Evolutionary conservation across 2,329 filamentous ascomycete genomes (phyloP), one percentile per base, ranked within the genome.

Genomic region (Emergomyces orientalis): DNA sequence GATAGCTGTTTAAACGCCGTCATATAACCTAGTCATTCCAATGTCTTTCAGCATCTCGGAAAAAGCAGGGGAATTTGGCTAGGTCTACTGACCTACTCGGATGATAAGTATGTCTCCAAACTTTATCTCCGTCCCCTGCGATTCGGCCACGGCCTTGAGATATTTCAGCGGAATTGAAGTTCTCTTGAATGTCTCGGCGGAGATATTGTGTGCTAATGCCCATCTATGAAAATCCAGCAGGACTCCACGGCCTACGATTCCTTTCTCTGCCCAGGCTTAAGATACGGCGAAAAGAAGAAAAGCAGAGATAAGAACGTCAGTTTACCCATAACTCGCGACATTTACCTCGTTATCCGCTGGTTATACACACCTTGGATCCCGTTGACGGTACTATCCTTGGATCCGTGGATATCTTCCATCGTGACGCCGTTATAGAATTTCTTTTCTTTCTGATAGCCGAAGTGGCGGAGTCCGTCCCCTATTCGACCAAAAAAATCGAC

Each of bases 31-130:
- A 73, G 39, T 7, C n/a, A 14, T 56, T 39, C 7, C 11, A 8
- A 25, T 39, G 25, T n/a, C 5, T 22, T 39, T 56, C 13, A 56
- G 54, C 19, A 37, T n/a, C 11, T 25, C 11, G 9, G 11, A 3
- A 54, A 34, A 54, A 19, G 14, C 8, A n/a, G n/a, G 41, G 9
- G n/a, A 41, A 68, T 49, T 69, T 69, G 72, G 25, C 77, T 74
- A 75, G 74, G 77, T 68, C 76, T 73, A 71, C 17, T 75, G 71
- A 11, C 77, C 76, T 14, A 75, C 74, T 22, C 80, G 76, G 6
- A 82, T 71, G 62, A 85, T 77, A 7, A 85, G 72, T n/a, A 84
- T 79, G 62, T 84, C 82, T 2, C 82, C 82, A 2, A 71, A 73
- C 51, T 75, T 74, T 57, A 83, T 81, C 0, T 70, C 74, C n/a